Percentiles rank a stretch among this genome's conserved stretches.
Evolutionary conservation across 768 basidiomycete species (phyloP).

Genomic region (Lentinula guzmanii): DNA sequence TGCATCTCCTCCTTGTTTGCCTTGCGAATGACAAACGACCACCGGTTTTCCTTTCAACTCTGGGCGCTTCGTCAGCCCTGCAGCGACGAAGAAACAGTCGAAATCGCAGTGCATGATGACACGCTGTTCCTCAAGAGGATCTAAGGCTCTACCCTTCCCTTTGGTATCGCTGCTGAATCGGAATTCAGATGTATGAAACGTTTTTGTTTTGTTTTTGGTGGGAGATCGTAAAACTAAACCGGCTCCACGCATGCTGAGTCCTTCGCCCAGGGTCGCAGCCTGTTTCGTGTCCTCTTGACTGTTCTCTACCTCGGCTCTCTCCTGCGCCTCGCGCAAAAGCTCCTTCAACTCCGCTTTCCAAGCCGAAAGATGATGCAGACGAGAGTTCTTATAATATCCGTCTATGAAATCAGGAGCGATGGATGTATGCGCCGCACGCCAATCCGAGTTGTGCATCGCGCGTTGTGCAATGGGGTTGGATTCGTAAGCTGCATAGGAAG

Average conservation of each 20-base stretch:
- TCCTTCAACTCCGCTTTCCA: constrained; percentile 89
- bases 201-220: constrained; percentile 15
- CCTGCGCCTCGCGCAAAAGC: constrained; percentile 77
- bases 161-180: constrained; percentile 35
- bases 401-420: constrained; percentile 83
- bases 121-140: constrained; percentile 39
- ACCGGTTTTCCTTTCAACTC: constrained; percentile 83
- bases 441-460: constrained; percentile 77
- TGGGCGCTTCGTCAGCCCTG: constrained; percentile 75
- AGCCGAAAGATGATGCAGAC: constrained; percentile 86
- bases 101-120: constrained; percentile 94
- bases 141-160: constrained; percentile 41
- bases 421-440: constrained; percentile 86
- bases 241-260: constrained; percentile 48
- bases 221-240: constrained; percentile 46
- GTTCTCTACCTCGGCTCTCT: constrained; percentile 60
- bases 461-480: constrained; percentile 73
- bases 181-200: constrained; percentile 25
- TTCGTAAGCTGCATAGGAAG: constrained; percentile 59
- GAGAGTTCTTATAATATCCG: constrained; percentile 77
- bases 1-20: constrained; percentile 57
- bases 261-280: constrained; percentile 1
- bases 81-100: constrained; percentile 95
- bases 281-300: constrained; percentile 7
- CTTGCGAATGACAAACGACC: constrained; percentile 94